These are phyloP conservation scores for Musa acuminata DNA, from an alignment of 176 grass and related monocot genomes.

Conservation along the genomic window DNA sequence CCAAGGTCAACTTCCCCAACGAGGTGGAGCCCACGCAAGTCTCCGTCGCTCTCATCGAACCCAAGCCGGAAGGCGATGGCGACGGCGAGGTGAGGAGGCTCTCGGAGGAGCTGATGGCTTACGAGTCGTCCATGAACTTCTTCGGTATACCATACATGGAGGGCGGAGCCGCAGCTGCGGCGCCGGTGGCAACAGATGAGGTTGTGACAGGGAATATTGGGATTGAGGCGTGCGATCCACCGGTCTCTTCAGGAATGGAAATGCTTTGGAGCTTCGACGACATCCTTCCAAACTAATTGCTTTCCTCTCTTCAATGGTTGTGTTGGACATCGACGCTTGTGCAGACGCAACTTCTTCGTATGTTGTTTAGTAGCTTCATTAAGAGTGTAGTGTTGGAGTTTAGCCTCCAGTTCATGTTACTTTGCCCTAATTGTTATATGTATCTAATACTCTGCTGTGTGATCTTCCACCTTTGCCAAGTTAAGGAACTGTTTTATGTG, in stretches of 20 bases:
- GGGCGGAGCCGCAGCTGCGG: neutral
- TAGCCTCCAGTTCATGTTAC: no score
- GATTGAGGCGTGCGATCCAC: neutral
- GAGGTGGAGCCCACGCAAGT: slow-evolving; percentile 6
- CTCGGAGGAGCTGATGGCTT: slow-evolving; percentile 7
- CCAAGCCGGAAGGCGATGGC: neutral
- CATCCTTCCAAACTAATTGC: neutral
- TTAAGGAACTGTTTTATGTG: no score
- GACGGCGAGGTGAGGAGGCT: neutral
- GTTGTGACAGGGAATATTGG: neutral
- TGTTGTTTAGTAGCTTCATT: no score
- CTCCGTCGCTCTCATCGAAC: neutral
- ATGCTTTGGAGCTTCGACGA: neutral
- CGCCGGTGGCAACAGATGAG: neutral
- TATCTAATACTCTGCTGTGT: no score
- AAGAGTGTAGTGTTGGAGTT: no score
- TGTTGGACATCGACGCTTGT: no score
- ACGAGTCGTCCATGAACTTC: slow-evolving; percentile 6
- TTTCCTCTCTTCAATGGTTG: no score
- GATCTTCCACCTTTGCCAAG: no score
- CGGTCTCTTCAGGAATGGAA: neutral
- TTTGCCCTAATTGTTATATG: no score
- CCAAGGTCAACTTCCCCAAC: slow-evolving; percentile 88
- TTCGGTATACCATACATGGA: neutral
- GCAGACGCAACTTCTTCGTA: no score